Base-by-base conservation (phyloP, 345 rosid genomes). In the Stellera chamaejasme region DNA sequence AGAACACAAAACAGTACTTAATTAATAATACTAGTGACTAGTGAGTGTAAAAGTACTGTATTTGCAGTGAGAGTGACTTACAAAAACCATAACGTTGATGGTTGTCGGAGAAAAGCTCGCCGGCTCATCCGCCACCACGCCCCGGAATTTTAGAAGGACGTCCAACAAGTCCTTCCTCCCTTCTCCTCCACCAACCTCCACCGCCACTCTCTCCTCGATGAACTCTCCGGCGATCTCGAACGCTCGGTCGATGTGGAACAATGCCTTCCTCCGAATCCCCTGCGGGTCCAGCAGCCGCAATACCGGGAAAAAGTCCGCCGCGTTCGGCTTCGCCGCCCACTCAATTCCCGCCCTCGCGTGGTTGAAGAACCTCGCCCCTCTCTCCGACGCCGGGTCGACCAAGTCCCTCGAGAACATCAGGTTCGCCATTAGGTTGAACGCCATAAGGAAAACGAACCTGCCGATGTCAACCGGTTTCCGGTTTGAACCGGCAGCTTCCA, bases 261-360 rank as follows among this genome's bases (percentile, higher is more conserved):
- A 81, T 6, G 91, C 80, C 55, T 72, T 61, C 48, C 80, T 79
- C 69, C 87, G 75, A 39, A 90, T 77, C 27, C 90, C 75, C 47
- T 84, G 97, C 0, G 97, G 97, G 39, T 90, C 97, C 53, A 87
- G 27, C 74, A 71, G 47, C 52, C 78, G 78, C 13, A 90, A 32
- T 43, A 81, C 8, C 11, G 96, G 93, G 23, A 87, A 64, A 63
- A 82, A 90, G 68, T 87, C 96, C 0, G 92, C 87, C n/a, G 78
- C 36, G 57, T 87, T 90, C 0, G 97, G 93, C 56, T 73, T 87
- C 13, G 88, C 93, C 0, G 87, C 84, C 56, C 81, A 58, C 72
- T 90, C 93, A 96, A 78, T 90, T 13, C 84, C 90, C 68, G 77
- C 84, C 10, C 86, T 81, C 10, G 87, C 70, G 64, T 90, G 95